Conservation (phyloP, 1,284 basidiomycete species). For the Ceratobasidium sp. region DNA sequence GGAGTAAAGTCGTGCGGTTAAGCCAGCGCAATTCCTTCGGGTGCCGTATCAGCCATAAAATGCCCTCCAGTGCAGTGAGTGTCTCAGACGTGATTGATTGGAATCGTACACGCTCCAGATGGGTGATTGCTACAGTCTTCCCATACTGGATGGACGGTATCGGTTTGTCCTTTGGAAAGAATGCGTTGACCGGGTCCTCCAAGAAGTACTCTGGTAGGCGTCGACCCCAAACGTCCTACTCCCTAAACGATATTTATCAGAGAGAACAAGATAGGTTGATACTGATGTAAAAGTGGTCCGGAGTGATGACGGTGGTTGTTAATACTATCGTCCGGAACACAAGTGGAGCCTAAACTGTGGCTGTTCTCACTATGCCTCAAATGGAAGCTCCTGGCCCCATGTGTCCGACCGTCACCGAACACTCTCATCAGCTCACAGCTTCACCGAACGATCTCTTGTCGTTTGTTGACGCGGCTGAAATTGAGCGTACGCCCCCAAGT, state of each 20-base stretch:
- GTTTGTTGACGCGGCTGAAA: no score
- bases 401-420: no score
- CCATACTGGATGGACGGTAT: not conserved
- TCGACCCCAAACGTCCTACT: not conserved
- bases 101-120: not conserved
- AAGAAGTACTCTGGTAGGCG: not conserved
- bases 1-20: not conserved
- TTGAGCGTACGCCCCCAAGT: no score
- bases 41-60: slow-evolving; percentile 3
- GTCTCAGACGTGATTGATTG: not conserved
- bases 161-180: not conserved
- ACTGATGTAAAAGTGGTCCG: no score
- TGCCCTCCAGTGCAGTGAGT: not conserved
- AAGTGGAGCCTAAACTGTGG: no score
- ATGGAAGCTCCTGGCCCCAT: no score
- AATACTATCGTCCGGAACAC: no score
- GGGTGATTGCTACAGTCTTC: not conserved
- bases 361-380: no score
- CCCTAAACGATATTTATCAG: not conserved
- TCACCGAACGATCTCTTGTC: no score
- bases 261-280: not conserved
- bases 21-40: slow-evolving; percentile 11
- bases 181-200: not conserved
- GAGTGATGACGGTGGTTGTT: no score
- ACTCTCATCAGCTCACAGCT: no score